Conservation (phyloP, 345 rosid genomes). For the Garcia nutans region DNA sequence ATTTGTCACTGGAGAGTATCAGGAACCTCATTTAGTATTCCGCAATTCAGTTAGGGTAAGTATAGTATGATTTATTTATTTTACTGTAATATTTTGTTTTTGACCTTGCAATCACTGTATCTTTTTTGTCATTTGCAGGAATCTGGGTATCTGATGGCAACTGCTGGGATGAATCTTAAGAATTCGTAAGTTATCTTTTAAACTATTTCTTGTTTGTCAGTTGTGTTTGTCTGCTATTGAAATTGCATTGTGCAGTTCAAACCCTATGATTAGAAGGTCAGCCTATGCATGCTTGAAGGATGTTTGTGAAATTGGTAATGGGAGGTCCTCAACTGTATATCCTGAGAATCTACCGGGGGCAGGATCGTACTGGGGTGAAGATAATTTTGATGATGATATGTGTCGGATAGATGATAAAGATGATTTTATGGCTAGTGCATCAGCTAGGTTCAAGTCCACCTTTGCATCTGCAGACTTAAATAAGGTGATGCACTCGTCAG, state of each 20-base stretch:
- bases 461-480: slow-evolving; percentile 55
- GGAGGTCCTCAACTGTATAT: slow-evolving; percentile 28
- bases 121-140: slow-evolving; percentile 44
- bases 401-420: slow-evolving; percentile 55
- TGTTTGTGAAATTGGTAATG: slow-evolving; percentile 26
- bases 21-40: slow-evolving; percentile 44
- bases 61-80: slow-evolving; percentile 19
- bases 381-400: slow-evolving; percentile 32
- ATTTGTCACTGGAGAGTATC: slow-evolving; percentile 38
- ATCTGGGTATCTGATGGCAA: slow-evolving; percentile 43
- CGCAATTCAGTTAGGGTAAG: slow-evolving; percentile 54
- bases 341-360: slow-evolving; percentile 35
- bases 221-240: neutral
- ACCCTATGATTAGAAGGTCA: slow-evolving; percentile 55
- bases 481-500: slow-evolving; percentile 50
- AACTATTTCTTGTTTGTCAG: slow-evolving; percentile 4
- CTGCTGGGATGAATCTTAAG: slow-evolving; percentile 44
- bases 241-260: slow-evolving; percentile 43
- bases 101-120: slow-evolving; percentile 19
- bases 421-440: slow-evolving; percentile 52
- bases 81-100: slow-evolving; percentile 12
- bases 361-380: slow-evolving; percentile 22
- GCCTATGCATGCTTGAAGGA: slow-evolving; percentile 62
- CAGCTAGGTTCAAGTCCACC: slow-evolving; percentile 46
- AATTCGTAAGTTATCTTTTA: slow-evolving; percentile 53